Base-by-base conservation (phyloP, 768 basidiomycete genomes). In the Mycena vulgaris region DNA sequence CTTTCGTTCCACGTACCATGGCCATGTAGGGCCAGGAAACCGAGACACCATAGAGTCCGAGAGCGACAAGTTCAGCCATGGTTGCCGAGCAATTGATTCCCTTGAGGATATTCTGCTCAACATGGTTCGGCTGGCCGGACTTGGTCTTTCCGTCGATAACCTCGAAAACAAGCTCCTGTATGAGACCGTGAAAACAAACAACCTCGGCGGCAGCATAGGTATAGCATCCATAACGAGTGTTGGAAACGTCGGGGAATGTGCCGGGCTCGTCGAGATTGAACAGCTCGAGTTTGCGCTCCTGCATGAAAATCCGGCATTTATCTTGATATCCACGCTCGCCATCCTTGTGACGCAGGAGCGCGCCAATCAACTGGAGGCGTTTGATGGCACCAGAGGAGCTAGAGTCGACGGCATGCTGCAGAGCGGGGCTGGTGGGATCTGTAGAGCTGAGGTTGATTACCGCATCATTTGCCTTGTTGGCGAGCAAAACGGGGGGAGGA, bases 301-400 rank as follows among this genome's bases (percentile, higher is more conserved):
- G 57, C 42, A 77, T 57, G 52, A 75, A 77, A 8, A 57, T 60
- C 0, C 37, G 17, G 11, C 23, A 33, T 2, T 45, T 39, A 40
- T 77, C 71, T 37, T 75, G 77, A 30, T 77, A n/a, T n/a, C n/a
- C n/a, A n/a, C 76, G 76, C 49, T 76, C 76, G 25, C 78, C 73
- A 28, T 75, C 74, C 66, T 76, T 76, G 71, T 82, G 71, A n/a
- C 73, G 70, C 42, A 80, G 77, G 2, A 81, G 42, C 0, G 73
- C 59, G 1, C 80, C 79, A 5, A 77, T 68, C 25, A 79, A 74
- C 10, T 66, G 67, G 0, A 69, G 42, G 3, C 76, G 56, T 67
- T 80, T 79, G 11, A 77, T 72, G 78, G 73, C 0, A 57, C 66
- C n/a, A n/a, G 6, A 35, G 13, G 33, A 35, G 13, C 33, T 5